Evolutionary conservation across 495 filamentous ascomycete species (phyloP), one percentile per base, ranked within the genome.

Genomic region (Aspergillus kassunensis): DNA sequence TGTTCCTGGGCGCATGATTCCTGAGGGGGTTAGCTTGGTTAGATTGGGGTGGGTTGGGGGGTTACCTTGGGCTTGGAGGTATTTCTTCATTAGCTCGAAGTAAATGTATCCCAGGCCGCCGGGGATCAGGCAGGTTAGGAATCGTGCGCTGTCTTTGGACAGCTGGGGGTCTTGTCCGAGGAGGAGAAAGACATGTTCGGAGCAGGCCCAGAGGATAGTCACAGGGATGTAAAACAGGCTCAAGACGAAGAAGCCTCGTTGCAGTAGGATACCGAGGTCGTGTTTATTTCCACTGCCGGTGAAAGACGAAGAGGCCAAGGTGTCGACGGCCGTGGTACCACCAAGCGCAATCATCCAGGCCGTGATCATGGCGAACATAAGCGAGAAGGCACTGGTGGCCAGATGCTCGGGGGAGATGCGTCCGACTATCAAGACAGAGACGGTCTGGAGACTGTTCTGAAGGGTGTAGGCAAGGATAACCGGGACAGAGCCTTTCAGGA

Each of bases 331-430:
- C 1, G 90, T 97, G 2, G 90, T 92, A 6, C 91, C 91, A n/a
- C 91, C 91, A 3, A 97, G 75, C 0, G 85, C 91, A 59, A 97
- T 87, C 44, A 97, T 76, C 91, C 91, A 96, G 1, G 80, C 91
- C 1, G 89, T 92, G 10, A 88, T 82, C 85, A 90, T 88, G 34
- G 91, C 91, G 55, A 96, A 97, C 91, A 96, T 91, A 69, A 92
- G 89, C 0, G 87, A 86, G 67, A 96, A 96, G 8, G 91, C 90
- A 6, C 88, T 86, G 0, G 87, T 87, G 2, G 91, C 87, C 8
- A 97, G 73, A 16, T 89, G 82, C 64, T 92, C 83, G 0, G 91
- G 88, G 1, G 86, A 90, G 8, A 89, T 73, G 9, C 89, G 82
- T 18, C 91, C 91, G 16, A 90, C 89, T 13, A 96, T 85, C 25